Conservation (phyloP, 2,329 filamentous ascomycete genomes). For the Clonostachys sp. region DNA sequence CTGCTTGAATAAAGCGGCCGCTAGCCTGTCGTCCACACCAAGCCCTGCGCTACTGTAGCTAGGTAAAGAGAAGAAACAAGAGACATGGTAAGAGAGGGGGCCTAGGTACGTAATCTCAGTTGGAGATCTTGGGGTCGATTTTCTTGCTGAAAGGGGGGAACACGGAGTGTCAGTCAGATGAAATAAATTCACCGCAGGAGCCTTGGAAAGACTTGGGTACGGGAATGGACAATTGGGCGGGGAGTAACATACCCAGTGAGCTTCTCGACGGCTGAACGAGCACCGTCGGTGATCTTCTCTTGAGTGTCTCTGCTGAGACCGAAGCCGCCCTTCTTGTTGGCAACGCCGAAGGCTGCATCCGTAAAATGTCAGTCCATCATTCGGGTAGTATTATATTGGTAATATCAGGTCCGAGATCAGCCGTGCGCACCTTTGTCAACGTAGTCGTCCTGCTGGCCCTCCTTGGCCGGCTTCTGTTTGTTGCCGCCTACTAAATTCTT, state of each 20-base stretch:
- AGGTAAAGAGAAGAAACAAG: too few relatives aligned
- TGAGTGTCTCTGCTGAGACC: constrained; percentile 13
- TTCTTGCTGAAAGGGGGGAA: constrained; percentile 9
- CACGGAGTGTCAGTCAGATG: not conserved
- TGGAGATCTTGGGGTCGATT: constrained; percentile 17
- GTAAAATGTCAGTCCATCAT: not conserved
- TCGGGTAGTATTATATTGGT: not conserved
- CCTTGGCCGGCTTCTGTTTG: constrained; percentile 4
- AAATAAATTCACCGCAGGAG: not conserved
- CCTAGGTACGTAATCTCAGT: constrained; percentile 5
- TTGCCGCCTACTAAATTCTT: constrained; percentile 4
- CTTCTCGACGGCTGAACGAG: constrained; percentile 16
- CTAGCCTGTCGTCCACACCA: too few relatives aligned
- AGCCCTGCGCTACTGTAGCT: too few relatives aligned
- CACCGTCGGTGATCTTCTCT: constrained; percentile 20
- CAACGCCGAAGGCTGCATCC: constrained; percentile 11
- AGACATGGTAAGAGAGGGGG: too few relatives aligned
- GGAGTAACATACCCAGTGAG: constrained; percentile 12
- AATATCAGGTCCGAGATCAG: not conserved
- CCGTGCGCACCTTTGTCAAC: constrained; percentile 16
- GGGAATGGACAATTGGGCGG: not conserved
- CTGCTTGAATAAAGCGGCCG: too few relatives aligned
- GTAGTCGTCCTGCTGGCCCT: constrained; percentile 19
- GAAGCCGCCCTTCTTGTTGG: constrained; percentile 15
- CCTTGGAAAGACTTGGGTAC: not conserved